Conservation (phyloP, 31 red algal species). For the Asparagopsis taxiformis region DNA sequence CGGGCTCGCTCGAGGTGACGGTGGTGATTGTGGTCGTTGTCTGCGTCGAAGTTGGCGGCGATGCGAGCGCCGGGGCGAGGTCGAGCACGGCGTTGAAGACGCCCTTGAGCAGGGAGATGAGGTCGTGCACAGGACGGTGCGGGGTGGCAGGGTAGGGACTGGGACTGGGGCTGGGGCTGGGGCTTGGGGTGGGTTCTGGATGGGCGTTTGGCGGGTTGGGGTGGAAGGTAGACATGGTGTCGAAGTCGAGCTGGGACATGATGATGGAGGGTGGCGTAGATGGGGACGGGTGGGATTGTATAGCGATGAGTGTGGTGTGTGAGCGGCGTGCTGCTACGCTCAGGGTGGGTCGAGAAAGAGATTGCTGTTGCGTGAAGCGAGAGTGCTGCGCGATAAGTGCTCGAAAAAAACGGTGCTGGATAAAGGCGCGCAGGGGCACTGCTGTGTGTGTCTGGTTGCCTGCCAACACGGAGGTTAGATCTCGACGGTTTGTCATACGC, state of each 20-base stretch:
- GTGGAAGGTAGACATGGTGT: slow-evolving; percentile 30
- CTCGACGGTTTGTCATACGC: too few species aligned
- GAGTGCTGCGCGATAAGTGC: too few species aligned
- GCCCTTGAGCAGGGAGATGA: slow-evolving; percentile 49
- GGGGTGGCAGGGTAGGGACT: background rate
- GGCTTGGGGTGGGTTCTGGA: background rate
- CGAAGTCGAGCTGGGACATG: slow-evolving; percentile 18
- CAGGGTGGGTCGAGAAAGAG: too few species aligned
- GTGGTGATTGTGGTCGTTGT: slow-evolving; percentile 23
- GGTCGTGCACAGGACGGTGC: slow-evolving; percentile 38
- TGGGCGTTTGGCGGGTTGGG: background rate
- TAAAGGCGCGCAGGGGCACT: too few species aligned
- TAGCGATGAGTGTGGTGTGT: background rate
- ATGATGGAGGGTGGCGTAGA: background rate
- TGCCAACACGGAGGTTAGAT: too few species aligned
- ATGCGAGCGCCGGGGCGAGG: slow-evolving; percentile 28
- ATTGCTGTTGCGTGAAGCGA: too few species aligned
- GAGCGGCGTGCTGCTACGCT: background rate
- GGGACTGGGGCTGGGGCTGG: background rate
- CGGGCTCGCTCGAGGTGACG: slow-evolving; percentile 5
- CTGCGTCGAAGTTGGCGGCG: slow-evolving; percentile 1
- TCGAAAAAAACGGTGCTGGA: too few species aligned
- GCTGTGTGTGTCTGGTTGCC: too few species aligned
- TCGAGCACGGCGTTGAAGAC: slow-evolving; percentile 57
- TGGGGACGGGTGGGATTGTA: background rate